These are phyloP conservation scores for Pythium volutum DNA, from an alignment of 352 stramenopile species.

Conservation along the genomic window DNA sequence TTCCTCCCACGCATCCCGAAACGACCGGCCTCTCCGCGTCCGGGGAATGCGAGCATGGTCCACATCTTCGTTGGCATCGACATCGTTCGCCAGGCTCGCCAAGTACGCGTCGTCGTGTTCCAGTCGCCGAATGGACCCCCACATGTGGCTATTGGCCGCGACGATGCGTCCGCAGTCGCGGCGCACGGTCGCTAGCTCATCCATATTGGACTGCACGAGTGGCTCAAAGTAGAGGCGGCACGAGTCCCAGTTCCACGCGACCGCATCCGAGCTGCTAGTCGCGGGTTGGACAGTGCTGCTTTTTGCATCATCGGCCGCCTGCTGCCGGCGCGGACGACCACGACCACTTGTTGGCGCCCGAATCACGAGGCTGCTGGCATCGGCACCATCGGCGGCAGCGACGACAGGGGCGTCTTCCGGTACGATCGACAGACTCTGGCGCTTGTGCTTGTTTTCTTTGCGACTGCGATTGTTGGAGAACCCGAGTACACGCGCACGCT, in stretches of 20 bases:
- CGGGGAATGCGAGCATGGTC: conserved; percentile 27
- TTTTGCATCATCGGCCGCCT: not conserved
- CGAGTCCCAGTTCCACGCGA: conserved; percentile 62
- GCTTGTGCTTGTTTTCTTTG: conserved; percentile 9
- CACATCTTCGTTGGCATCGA: conserved; percentile 10
- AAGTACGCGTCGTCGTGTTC: conserved; percentile 39
- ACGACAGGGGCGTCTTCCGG: too few species aligned
- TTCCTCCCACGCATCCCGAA: conserved; percentile 80
- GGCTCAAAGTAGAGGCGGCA: conserved; percentile 57
- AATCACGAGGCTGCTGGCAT: not conserved
- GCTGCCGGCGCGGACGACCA: conserved; percentile 3
- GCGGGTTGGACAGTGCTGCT: conserved; percentile 28
- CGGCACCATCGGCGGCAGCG: not conserved
- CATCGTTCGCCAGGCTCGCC: conserved; percentile 43
- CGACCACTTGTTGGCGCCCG: not conserved
- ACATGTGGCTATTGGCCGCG: conserved; percentile 34
- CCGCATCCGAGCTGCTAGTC: conserved; percentile 27
- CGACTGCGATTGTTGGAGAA: conserved; percentile 10
- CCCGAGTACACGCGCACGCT: conserved; percentile 8
- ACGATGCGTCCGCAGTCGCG: conserved; percentile 57
- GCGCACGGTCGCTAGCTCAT: conserved; percentile 48
- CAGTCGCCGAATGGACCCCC: conserved; percentile 10
- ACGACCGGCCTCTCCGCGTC: conserved; percentile 55
- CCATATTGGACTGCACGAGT: conserved; percentile 43
- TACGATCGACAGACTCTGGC: conserved; percentile 12